Conservation (phyloP, 1,284 basidiomycete genomes). For the Macrocystidia cucumis region DNA sequence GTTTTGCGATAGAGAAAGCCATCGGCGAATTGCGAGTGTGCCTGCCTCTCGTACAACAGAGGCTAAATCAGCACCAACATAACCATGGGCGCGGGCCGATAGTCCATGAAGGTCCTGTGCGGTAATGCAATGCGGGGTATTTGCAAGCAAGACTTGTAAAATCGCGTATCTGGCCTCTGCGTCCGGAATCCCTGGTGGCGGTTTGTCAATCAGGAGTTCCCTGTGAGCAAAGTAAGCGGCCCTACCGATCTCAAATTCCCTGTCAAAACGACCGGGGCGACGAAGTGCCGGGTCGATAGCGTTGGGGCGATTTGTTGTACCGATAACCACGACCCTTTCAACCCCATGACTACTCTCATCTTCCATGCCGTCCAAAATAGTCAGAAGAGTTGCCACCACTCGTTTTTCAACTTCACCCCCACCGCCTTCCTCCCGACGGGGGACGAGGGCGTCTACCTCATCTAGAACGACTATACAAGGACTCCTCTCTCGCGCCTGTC, state of each 20-base stretch:
- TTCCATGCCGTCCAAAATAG: conserved; percentile 92
- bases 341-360: conserved; percentile 36
- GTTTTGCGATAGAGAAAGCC: conserved; percentile 34
- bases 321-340: conserved; percentile 84
- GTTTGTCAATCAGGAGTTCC: conserved; percentile 1
- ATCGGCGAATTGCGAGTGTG: conserved; percentile 84
- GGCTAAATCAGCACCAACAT: conserved; percentile 93
- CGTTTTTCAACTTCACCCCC: conserved; percentile 94
- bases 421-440: conserved; percentile 79
- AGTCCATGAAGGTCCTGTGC: conserved; percentile 55
- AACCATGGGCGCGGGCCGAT: conserved; percentile 86
- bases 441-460: conserved; percentile 94
- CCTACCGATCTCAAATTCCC: conserved; percentile 94
- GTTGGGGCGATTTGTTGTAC: conserved; percentile 96
- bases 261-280: conserved; percentile 91
- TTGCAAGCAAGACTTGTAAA: conserved; percentile 72
- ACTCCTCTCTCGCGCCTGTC: conserved; percentile 71
- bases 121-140: conserved; percentile 73
- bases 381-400: conserved; percentile 92
- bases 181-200: conserved; percentile 75
- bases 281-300: conserved; percentile 95
- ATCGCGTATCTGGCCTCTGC: conserved; percentile 78
- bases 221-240: conserved; percentile 2
- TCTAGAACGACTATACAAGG: conserved; percentile 95
- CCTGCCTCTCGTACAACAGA: conserved; percentile 93